Evolutionary conservation across 441 rosid species (phyloP), one percentile per base, ranked within the genome.

Genomic region (Erodium chrysanthum): DNA sequence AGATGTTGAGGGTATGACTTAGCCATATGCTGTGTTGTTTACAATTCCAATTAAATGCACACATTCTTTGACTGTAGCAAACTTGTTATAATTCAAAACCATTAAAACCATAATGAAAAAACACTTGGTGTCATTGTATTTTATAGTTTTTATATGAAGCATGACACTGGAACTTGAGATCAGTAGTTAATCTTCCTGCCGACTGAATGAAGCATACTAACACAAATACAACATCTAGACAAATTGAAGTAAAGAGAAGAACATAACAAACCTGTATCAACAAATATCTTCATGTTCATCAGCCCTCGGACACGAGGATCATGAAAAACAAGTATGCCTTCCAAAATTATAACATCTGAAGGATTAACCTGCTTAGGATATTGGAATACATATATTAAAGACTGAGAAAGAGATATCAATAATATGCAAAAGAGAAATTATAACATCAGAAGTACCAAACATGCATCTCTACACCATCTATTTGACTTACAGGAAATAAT

Each of bases 281-380:
- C 98, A 71, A 93, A 93, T 65, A 93, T 93, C 84, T 91, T 93
- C 98, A 93, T 82, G 74, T 86, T 79, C 98, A 93, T 93, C 66
- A 88, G 80, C 75, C 83, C 84, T 15, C 98, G 89, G 73, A 93
- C 97, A 71, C 77, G 86, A 40, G 81, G 90, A 68, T 93, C 97
- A 77, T 93, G 97, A 58, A 93, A 93, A 46, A 93, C 93, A 52
- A 93, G 79, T 77, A 93, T 93, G 69, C 98, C 98, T 84, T 91
- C 97, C 84, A 93, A 74, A 73, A 93, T 93, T 35, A 93, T 91
- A 64, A 93, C 98, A 84, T 93, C 98, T 68, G 96, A 93, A 68
- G 88, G 96, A 83, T 93, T 93, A 58, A 93, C 97, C 98, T 93
- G 84, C 71, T 79, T 23, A 75, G 64, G 42, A 64, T 46, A 61